A percentile compares a stretch with the other conserved stretches of the same genome.
phyloP scores from a whole-genome alignment of 2,329 filamentous ascomycete genomes.

The Aspergillus glaucus region DNA sequence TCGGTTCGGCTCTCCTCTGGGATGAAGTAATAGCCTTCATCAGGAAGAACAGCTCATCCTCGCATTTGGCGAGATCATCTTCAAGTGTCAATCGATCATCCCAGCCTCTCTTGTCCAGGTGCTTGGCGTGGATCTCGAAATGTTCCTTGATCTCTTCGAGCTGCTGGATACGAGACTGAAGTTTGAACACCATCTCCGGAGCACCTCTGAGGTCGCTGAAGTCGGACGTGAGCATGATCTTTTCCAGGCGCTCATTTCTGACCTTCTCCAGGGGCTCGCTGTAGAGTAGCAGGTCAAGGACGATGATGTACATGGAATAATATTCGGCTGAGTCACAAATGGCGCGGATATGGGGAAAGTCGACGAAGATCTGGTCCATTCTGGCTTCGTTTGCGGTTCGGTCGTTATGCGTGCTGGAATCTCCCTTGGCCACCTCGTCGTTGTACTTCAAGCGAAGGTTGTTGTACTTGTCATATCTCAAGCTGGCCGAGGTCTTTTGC shows the following conservation, averaged over 20 bases:
- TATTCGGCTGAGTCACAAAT: constrained; percentile 97
- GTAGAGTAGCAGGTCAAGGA: constrained; percentile 90
- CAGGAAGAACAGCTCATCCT: constrained; percentile 98
- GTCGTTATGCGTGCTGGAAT: constrained; percentile 37
- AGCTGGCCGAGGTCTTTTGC: constrained; percentile 87
- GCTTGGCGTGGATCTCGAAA: constrained; percentile 86
- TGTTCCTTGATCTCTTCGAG: constrained; percentile 94
- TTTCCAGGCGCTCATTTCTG: constrained; percentile 88
- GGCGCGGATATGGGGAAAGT: constrained; percentile 90
- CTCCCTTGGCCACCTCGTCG: constrained; percentile 73
- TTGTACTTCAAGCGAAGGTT: constrained; percentile 94
- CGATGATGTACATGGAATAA: constrained; percentile 97
- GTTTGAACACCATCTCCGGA: constrained; percentile 81
- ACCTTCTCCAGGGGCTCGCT: constrained; percentile 96
- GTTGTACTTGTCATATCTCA: constrained; percentile 98
- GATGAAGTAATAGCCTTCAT: constrained; percentile 99
- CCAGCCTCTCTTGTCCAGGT: constrained; percentile 84
- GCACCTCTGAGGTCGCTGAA: constrained; percentile 94
- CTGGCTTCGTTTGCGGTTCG: constrained; percentile 57
- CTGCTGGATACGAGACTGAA: constrained; percentile 88
- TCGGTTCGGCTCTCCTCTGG: constrained; percentile 70
- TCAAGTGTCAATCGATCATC: constrained; percentile 84
- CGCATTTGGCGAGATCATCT: constrained; percentile 77
- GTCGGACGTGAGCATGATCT: constrained; percentile 97
- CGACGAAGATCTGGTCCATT: constrained; percentile 95